phyloP scores from a whole-genome alignment of 2,329 filamentous ascomycete genomes.

The Pseudogymnoascus sp. region DNA sequence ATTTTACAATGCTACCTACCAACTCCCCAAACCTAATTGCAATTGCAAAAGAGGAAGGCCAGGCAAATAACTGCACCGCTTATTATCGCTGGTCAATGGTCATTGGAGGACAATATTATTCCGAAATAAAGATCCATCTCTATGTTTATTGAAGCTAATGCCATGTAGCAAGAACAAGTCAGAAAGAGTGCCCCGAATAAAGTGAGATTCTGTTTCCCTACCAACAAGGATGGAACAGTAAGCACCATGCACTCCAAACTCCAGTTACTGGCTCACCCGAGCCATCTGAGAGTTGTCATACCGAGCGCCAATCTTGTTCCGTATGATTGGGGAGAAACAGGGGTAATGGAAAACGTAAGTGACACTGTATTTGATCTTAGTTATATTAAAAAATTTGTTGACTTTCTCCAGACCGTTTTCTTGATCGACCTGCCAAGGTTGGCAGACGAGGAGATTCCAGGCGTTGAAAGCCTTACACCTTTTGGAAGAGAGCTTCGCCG shows the following conservation, averaged over 20 bases:
- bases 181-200: slow-evolving; percentile 41
- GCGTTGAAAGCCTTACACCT: slow-evolving; percentile 29
- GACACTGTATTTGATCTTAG: slow-evolving; percentile 3
- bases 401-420: slow-evolving; percentile 56
- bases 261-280: slow-evolving; percentile 72
- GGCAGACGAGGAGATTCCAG: slow-evolving; percentile 19
- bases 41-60: slow-evolving; percentile 33
- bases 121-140: neutral
- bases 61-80: slow-evolving; percentile 3
- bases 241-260: slow-evolving; percentile 91
- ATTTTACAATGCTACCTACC: neutral
- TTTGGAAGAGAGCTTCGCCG: slow-evolving; percentile 64
- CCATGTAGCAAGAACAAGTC: slow-evolving; percentile 41
- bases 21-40: neutral
- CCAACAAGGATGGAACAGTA: slow-evolving; percentile 55
- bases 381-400: slow-evolving; percentile 12
- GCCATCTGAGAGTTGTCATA: slow-evolving; percentile 68
- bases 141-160: slow-evolving; percentile 13
- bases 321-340: slow-evolving; percentile 80
- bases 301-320: slow-evolving; percentile 79
- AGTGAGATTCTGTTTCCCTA: slow-evolving; percentile 71
- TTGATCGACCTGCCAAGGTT: slow-evolving; percentile 76
- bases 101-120: neutral
- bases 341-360: slow-evolving; percentile 70
- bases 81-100: neutral